These are phyloP conservation scores for Mycena maculata DNA, from an alignment of 768 basidiomycete species.

Conservation along the genomic window DNA sequence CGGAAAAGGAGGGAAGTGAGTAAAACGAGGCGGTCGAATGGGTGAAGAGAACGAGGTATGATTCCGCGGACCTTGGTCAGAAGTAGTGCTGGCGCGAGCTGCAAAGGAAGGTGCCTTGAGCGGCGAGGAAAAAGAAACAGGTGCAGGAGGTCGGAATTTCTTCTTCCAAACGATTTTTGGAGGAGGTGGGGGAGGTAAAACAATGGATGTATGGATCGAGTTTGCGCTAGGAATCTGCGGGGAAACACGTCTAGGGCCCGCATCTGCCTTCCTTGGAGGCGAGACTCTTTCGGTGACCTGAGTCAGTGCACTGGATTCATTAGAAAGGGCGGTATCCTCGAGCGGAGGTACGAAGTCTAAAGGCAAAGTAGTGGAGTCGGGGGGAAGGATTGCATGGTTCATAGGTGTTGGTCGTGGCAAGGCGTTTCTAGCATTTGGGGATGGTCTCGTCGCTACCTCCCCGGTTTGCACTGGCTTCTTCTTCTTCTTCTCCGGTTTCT, in stretches of 20 bases:
- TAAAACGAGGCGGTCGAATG: background rate
- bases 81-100: background rate
- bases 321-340: background rate
- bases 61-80: background rate
- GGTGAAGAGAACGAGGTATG: constrained; percentile 17
- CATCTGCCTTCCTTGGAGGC: background rate
- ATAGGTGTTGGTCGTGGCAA: background rate
- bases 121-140: constrained; percentile 20
- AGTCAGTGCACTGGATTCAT: background rate
- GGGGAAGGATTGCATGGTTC: background rate
- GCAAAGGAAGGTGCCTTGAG: background rate
- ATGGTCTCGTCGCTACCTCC: background rate
- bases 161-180: background rate
- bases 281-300: background rate
- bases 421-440: background rate
- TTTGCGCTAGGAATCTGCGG: background rate
- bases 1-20: background rate
- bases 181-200: background rate
- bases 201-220: constrained; percentile 3
- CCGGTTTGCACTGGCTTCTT: background rate
- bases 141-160: constrained; percentile 12
- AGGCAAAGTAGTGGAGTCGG: background rate
- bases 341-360: background rate
- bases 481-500: constrained; percentile 38
- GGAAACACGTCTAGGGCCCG: background rate